Conservation (phyloP, 1,284 basidiomycete species). For the Tetrapyrgos nigripes region DNA sequence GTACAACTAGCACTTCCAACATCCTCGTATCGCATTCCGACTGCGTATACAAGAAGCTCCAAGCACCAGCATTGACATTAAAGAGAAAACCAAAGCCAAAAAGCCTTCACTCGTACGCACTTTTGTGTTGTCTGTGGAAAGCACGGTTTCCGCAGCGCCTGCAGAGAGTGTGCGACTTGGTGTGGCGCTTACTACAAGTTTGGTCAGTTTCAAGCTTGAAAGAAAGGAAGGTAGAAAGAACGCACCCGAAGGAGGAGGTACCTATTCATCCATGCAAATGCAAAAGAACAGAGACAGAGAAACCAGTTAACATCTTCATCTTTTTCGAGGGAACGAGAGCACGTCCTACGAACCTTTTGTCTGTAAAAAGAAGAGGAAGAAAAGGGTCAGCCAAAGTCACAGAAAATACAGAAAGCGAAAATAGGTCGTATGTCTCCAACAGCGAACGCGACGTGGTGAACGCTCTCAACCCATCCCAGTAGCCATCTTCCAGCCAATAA, state of each 20-base stretch:
- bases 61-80: not conserved
- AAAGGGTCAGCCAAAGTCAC: constrained; percentile 10
- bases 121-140: constrained; percentile 98
- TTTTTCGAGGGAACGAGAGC: constrained; percentile 13
- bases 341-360: constrained; percentile 72
- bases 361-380: constrained; percentile 46
- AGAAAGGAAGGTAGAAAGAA: constrained; percentile 25
- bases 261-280: constrained; percentile 49
- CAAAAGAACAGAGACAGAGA: constrained; percentile 13
- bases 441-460: not conserved
- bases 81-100: not conserved
- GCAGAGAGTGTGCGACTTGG: constrained; percentile 98
- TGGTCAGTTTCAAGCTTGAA: constrained; percentile 2
- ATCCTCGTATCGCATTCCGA: too few relatives aligned
- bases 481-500: constrained; percentile 26
- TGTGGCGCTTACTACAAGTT: constrained; percentile 88
- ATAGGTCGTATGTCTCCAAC: too few relatives aligned
- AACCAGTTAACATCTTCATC: not conserved
- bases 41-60: too few relatives aligned
- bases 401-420: too few relatives aligned
- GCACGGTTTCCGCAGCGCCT: constrained; percentile 92
- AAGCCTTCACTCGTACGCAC: constrained; percentile 55
- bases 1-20: too few relatives aligned
- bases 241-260: constrained; percentile 91
- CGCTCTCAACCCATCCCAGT: not conserved